Evolutionary conservation across 768 basidiomycete species (phyloP).

Genomic region (Kwoniella mangroviensis): DNA sequence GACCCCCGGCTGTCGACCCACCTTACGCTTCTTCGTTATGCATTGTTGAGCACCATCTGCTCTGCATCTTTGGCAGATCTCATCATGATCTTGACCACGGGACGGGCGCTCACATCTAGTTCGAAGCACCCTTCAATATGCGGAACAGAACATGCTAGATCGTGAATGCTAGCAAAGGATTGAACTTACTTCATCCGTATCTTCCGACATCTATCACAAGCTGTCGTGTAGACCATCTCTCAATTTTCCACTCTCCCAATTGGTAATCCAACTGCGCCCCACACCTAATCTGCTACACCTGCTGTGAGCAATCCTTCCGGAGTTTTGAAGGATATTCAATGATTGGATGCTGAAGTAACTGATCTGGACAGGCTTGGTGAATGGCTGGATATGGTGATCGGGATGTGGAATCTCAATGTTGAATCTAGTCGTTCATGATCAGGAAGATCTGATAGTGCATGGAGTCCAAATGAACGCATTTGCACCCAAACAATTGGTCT

Average conservation of each 20-base stretch:
- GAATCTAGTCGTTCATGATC: no score
- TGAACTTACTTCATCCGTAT: conserved; percentile 20
- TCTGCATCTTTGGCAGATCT: conserved; percentile 18
- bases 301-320: no score
- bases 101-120: conserved; percentile 16
- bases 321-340: no score
- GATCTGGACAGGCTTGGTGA: no score
- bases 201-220: conserved; percentile 23
- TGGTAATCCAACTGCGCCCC: no score
- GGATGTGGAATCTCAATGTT: no score
- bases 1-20: conserved; percentile 24
- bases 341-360: no score
- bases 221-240: conserved; percentile 25
- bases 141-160: no score
- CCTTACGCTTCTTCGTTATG: conserved; percentile 19
- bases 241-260: background rate
- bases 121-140: background rate
- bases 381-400: no score
- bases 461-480: conserved; percentile 2
- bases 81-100: conserved; percentile 11
- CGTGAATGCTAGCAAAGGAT: no score
- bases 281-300: no score
- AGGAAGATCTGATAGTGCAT: background rate
- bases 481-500: background rate
- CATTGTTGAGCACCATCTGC: conserved; percentile 10